A percentile compares a stretch with the other conserved stretches of the same genome.
phyloP scores from a whole-genome alignment of 371 early-diverging fungal genomes.

The Blastocladiella emersonii region DNA sequence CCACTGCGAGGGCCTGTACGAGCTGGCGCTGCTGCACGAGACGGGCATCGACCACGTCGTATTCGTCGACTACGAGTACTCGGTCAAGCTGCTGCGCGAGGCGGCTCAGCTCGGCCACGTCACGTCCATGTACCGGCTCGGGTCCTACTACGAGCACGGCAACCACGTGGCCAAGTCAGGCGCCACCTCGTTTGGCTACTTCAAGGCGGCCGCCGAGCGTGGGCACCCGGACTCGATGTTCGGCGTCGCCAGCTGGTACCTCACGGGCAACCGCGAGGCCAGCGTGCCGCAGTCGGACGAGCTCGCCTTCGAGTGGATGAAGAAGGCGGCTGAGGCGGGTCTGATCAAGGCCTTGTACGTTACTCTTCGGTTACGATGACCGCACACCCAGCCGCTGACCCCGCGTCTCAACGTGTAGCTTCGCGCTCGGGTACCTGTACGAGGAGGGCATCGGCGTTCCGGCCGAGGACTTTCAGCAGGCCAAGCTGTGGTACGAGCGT shows the following conservation, averaged over 20 bases:
- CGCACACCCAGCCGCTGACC: too few species aligned
- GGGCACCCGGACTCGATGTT: slow-evolving; percentile 84
- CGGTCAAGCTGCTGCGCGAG: slow-evolving; percentile 50
- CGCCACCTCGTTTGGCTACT: slow-evolving; percentile 54
- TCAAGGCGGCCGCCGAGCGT: slow-evolving; percentile 70
- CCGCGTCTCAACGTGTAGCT: too few species aligned
- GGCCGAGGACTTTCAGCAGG: slow-evolving; percentile 44
- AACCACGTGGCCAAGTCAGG: slow-evolving; percentile 39
- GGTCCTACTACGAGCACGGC: slow-evolving; percentile 67
- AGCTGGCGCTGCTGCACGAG: slow-evolving; percentile 57
- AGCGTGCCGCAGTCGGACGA: slow-evolving; percentile 62
- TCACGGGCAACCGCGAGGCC: slow-evolving; percentile 68
- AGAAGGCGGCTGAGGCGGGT: slow-evolving; percentile 64
- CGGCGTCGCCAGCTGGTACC: slow-evolving; percentile 87
- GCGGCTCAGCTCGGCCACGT: slow-evolving; percentile 67
- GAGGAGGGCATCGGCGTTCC: slow-evolving; percentile 80
- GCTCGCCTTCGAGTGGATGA: slow-evolving; percentile 82
- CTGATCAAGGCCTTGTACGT: slow-evolving; percentile 81
- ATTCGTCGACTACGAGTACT: slow-evolving; percentile 56
- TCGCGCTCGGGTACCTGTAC: slow-evolving; percentile 73
- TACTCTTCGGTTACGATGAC: too few species aligned
- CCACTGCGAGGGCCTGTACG: slow-evolving; percentile 68
- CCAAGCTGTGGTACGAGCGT: slow-evolving; percentile 63
- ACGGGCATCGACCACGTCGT: slow-evolving; percentile 52
- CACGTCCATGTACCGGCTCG: slow-evolving; percentile 58